Evolutionary conservation across 1,284 basidiomycete genomes (phyloP), one percentile per base, ranked within the genome.

Genomic region (Gastroboletus turbinatus): DNA sequence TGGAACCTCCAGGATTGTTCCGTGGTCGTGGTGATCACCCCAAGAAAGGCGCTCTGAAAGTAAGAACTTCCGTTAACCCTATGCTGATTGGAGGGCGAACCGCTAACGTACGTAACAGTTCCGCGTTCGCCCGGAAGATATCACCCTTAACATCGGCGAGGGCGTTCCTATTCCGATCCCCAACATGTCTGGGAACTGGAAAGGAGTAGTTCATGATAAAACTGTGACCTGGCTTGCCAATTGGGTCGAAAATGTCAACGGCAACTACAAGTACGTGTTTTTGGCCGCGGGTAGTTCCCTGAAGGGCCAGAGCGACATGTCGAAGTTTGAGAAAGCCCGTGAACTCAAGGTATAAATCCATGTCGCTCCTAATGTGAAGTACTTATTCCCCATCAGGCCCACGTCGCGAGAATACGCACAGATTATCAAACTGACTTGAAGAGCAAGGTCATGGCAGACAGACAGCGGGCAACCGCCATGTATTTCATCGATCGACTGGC

Each of bases 21-120:
- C 82, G 96, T 73, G 97, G 97, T 57, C 95, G 97, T 63, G 97
- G 97, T 57, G 94, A 98, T 66, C 97, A 99, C 75, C 97, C 97
- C 1, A 96, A 92, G 80, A 98, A 98, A 73, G 97, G 97, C 25
- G 89, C 88, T 50, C 81, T 98, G 59, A 99, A 99, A 83, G 93
- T 94, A 66, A 64, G 73, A 67, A 10, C 32, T 8, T 48, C 4
- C n/a, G 17, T 17, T 48, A 50, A 42, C 44, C 47, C 33, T 43
- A 17, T 30, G 45, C 42, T 52, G 17, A 52, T 33, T 32, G 13
- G 16, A n/a, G 42, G 21, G 21, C 25, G 45, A 44, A 44, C 17
- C 53, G 46, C 53, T 67, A 36, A 64, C 29, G 17, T 47, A 17
- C 52, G 55, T 46, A 48, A 54, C 64, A 96, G 94, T 77, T 82